A percentile compares a stretch with the other conserved stretches of the same genome.
phyloP scores from a whole-genome alignment of 1,139 yeast genomes.

The Tardiomyces blankii region DNA sequence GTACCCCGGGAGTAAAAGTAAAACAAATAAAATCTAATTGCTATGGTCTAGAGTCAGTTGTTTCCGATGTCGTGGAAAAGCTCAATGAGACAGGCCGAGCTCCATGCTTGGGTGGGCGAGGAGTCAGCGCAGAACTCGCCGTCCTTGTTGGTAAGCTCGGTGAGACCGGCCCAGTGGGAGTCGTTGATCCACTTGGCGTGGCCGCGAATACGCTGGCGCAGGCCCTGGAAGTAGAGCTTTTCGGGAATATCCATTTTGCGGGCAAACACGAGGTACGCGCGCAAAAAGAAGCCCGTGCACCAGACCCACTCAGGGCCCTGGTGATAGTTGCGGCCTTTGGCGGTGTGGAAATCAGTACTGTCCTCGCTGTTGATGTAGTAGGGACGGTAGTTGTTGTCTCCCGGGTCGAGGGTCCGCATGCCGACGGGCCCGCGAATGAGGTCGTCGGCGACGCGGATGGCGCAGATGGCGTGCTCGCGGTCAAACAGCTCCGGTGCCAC shows the following conservation, averaged over 20 bases:
- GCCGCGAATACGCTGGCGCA: constrained; percentile 42
- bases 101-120: constrained; percentile 97
- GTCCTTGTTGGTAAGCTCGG: constrained; percentile 84
- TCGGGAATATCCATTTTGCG: constrained; percentile 17
- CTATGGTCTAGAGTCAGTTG: too few species aligned
- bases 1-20: too few species aligned
- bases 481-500: constrained; percentile 90
- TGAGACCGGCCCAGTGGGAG: constrained; percentile 86
- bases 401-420: constrained; percentile 84
- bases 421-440: constrained; percentile 83
- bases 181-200: constrained; percentile 60
- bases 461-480: constrained; percentile 45
- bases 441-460: constrained; percentile 61
- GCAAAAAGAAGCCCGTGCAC: constrained; percentile 76
- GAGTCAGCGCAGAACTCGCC: constrained; percentile 77
- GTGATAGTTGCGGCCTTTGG: constrained; percentile 94
- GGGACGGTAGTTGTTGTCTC: constrained; percentile 85
- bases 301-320: constrained; percentile 99
- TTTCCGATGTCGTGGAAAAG: constrained; percentile 48
- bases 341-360: constrained; percentile 75
- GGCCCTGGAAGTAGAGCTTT: constrained; percentile 31
- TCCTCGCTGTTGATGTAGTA: constrained; percentile 75
- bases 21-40: too few species aligned
- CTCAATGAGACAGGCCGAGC: constrained; percentile 75
- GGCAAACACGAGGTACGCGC: constrained; percentile 57